Evolutionary conservation across 139 green algal species (phyloP), one percentile per base, ranked within the genome.

Genomic region (Desmodesmus armatus): DNA sequence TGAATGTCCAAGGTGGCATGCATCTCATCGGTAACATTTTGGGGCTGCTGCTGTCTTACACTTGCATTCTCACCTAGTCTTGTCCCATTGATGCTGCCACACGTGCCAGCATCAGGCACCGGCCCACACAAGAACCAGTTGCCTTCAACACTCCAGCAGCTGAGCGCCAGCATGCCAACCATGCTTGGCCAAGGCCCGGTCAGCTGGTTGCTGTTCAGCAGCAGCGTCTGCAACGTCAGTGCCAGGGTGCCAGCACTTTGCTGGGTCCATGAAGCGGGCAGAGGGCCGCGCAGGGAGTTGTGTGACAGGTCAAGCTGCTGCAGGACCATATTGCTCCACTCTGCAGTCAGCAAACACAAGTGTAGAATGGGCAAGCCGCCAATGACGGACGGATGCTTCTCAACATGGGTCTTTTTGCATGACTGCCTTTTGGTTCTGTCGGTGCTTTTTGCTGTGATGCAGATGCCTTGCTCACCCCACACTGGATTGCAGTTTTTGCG

Each of bases 201-300:
- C 5, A 89, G 71, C 40, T 40, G 15, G 41, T 87, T 81, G 71
- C 55, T 31, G 0, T 44, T 39, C 40, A 80, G 35, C 27, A 65
- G 43, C n/a, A 87, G 82, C 40, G 44, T 39, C 71, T 41, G 27
- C 31, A 87, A 41, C n/a, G 3, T 51, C 29, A 23, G 1, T n/a
- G 47, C 7, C 15, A 83, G n/a, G 4, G 37, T 3, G 1, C 44
- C 49, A 6, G 9, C 0, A 49, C 29, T 49, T n/a, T 51, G 11
- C 29, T 25, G 43, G 25, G 19, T 40, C 37, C 71, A 80, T 0
- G 66, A 15, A 15, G 33, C 3, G 11, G 87, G 87, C 25, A 92
- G 29, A 19, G 44, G 5, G 1, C 88, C 87, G 9, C 15, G 31
- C 3, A 92, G 74, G 1, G 23, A 7, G 63, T 92, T 92, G 60